phyloP scores from a whole-genome alignment of 225 moss, liverwort and hornwort species.

The Sphagnum contortum region DNA sequence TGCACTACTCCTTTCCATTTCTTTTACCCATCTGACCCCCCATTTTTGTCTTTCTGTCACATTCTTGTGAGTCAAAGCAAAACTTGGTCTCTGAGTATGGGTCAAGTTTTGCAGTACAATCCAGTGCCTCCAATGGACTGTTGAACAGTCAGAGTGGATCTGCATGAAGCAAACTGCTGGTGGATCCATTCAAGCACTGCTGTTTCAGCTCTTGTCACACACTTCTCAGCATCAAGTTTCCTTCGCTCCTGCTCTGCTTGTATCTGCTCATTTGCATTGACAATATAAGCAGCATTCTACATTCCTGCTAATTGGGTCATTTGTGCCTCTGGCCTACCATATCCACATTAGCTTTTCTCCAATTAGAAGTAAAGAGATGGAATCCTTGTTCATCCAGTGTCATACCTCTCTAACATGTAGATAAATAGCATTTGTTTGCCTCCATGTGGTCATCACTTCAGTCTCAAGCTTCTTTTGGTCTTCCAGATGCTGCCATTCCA shows the following conservation, averaged over 20 bases:
- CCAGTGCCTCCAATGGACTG: slow-evolving; percentile 13
- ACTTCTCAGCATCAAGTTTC: slow-evolving; percentile 34
- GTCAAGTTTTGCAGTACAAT: neutral
- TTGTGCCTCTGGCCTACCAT: too few relatives aligned
- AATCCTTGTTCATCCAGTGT: neutral
- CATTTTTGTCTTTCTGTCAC: too few relatives aligned
- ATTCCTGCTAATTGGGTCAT: too few relatives aligned
- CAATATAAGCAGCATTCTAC: too few relatives aligned
- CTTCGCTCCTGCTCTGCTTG: slow-evolving; percentile 35
- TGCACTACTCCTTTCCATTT: too few relatives aligned
- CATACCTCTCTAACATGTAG: slow-evolving; percentile 32
- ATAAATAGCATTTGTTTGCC: slow-evolving; percentile 34
- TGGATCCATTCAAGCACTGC: slow-evolving; percentile 48
- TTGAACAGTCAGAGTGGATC: slow-evolving; percentile 33
- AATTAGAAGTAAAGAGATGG: too few relatives aligned
- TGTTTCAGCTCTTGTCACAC: slow-evolving; percentile 15
- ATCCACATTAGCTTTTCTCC: too few relatives aligned
- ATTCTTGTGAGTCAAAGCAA: too few relatives aligned
- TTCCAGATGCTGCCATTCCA: slow-evolving; percentile 26
- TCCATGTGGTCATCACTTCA: slow-evolving; percentile 8
- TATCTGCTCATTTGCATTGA: slow-evolving; percentile 8
- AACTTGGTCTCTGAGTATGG: too few relatives aligned
- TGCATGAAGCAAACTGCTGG: slow-evolving; percentile 39
- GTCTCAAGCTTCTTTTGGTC: slow-evolving; percentile 24
- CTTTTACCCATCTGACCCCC: too few relatives aligned